Evolutionary conservation across 2,329 filamentous ascomycete genomes (phyloP), one percentile per base, ranked within the genome.

Genomic region (Cladosporium sp.): DNA sequence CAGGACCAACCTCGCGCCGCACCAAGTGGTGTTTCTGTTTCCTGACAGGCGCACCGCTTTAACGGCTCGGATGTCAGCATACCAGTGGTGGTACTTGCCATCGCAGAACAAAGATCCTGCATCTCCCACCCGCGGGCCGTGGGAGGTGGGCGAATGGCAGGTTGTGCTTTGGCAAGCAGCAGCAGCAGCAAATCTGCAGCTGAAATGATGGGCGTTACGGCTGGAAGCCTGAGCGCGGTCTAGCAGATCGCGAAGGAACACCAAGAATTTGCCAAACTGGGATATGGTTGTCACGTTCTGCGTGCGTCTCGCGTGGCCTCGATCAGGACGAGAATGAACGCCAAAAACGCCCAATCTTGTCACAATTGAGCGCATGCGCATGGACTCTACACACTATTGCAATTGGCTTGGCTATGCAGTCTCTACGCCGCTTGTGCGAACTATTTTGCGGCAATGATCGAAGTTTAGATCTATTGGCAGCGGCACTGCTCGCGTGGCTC

Each of bases 401-500:
- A 19, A 24, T 35, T 24, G 28, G 25, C 47, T 50, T 50, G 47
- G 47, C 47, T 24, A 24, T 25, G 45, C 36, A 32, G 28, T n/a
- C n/a, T n/a, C n/a, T n/a, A n/a, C 28, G 28, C 28, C 9, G 28
- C 28, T 48, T 48, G 28, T 19, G 34, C 28, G 17, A 34, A 35
- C n/a, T 20, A 35, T 36, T 32, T 35, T 19, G 25, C 34, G 12
- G 20, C 47, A n/a, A 35, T 13, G 22, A 24, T 15, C 20, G 9
- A 50, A 15, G 37, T n/a, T 24, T 35, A 20, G 28, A 15, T 28
- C 19, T 37, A 47, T 55, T 55, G 52, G 52, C 52, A 55, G 47
- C 52, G 52, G 52, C 19, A 17, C 19, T 37, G 40, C 32, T 55
- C 52, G 52, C 52, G 52, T 55, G 52, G 52, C 15, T 17, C n/a